Percentiles rank a stretch among this genome's conserved stretches.
These are phyloP conservation scores for Fusarium globosum DNA, from an alignment of 2,329 filamentous ascomycete species.

Conservation along the genomic window DNA sequence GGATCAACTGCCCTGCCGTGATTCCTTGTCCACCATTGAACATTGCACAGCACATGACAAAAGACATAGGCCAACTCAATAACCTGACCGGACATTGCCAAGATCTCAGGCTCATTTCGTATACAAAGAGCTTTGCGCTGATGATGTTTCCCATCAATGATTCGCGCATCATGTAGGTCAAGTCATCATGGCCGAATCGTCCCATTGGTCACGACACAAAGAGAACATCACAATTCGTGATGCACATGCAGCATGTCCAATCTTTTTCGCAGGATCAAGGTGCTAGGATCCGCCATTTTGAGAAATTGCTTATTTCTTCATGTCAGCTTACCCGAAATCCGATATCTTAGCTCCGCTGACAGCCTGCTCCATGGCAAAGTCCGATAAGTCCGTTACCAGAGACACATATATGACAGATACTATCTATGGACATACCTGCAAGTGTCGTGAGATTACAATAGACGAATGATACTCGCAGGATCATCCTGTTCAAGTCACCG, in stretches of 20 bases:
- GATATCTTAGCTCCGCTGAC: neutral
- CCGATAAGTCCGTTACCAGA: neutral
- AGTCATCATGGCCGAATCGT: neutral
- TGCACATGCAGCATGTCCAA: neutral
- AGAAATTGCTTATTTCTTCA: no score
- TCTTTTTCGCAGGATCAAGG: neutral
- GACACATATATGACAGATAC: neutral
- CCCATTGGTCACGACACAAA: accelerated
- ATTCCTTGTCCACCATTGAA: neutral
- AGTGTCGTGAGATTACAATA: accelerated
- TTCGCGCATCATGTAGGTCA: neutral
- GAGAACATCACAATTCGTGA: neutral
- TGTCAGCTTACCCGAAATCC: neutral
- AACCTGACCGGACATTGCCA: neutral
- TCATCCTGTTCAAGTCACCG: accelerated
- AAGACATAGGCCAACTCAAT: neutral
- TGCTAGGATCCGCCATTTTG: accelerated
- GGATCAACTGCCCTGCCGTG: neutral
- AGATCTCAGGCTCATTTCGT: accelerated
- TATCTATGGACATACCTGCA: accelerated
- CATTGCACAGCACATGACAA: no score
- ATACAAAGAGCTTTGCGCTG: accelerated
- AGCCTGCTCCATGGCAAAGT: neutral
- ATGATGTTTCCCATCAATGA: accelerated
- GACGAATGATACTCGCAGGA: accelerated